Conservation (phyloP, 2,329 filamentous ascomycete genomes). For the Pseudocercospora eumusae region DNA sequence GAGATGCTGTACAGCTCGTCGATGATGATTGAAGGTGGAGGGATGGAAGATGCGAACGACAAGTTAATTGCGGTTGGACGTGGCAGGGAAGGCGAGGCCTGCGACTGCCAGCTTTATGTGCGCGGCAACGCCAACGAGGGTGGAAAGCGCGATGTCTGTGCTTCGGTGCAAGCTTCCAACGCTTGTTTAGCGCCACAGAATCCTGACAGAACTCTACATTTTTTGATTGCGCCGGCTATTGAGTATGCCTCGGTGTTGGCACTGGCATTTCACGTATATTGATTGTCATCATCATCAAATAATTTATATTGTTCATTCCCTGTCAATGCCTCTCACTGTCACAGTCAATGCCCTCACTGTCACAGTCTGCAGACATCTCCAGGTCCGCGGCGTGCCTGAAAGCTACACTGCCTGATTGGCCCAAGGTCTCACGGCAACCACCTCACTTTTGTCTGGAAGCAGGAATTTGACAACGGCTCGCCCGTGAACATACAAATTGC, state of each 20-base stretch:
- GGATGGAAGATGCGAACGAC: not conserved
- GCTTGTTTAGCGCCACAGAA: not conserved
- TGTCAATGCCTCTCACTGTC: too few species aligned
- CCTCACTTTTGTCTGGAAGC: not conserved
- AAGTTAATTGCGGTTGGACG: not conserved
- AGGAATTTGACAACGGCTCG: not conserved
- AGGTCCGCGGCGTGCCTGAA: not conserved
- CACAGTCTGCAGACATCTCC: not conserved
- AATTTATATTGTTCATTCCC: too few species aligned
- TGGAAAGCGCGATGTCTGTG: too few species aligned
- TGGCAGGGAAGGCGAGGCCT: not conserved
- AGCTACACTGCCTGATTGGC: conserved; percentile 2
- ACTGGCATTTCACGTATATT: too few species aligned
- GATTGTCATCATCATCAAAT: too few species aligned
- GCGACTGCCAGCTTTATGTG: conserved; percentile 4
- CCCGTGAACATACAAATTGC: too few species aligned
- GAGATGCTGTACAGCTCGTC: conserved; percentile 2
- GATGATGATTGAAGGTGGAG: too few species aligned
- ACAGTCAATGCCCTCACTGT: too few species aligned
- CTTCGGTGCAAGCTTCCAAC: conserved; percentile 1
- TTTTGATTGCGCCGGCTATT: not conserved
- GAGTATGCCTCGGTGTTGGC: not conserved
- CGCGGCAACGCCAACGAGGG: too few species aligned
- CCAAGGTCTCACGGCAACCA: conserved; percentile 10
- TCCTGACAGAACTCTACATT: conserved; percentile 2